These are phyloP conservation scores for Mycena alexandri DNA, from an alignment of 768 basidiomycete genomes.

Conservation along the genomic window DNA sequence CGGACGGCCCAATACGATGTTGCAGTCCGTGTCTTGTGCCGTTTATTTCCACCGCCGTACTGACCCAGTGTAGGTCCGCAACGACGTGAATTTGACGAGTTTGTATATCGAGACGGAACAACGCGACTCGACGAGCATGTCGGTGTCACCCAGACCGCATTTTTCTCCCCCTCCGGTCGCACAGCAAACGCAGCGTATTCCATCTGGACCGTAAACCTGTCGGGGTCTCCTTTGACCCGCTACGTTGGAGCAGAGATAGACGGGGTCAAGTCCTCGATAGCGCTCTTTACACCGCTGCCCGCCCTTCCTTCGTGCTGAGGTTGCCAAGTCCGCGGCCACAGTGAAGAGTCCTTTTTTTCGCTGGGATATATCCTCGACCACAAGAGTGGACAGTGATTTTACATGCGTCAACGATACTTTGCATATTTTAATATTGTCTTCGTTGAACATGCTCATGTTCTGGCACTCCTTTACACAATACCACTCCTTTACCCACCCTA, in stretches of 20 bases:
- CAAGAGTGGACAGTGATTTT: no score
- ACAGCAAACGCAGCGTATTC: background rate
- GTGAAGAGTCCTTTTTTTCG: no score
- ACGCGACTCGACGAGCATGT: slow-evolving; percentile 7
- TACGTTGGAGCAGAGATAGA: slow-evolving; percentile 23
- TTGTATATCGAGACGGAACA: slow-evolving; percentile 22
- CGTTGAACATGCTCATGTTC: no score
- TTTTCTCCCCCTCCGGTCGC: background rate
- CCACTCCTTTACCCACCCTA: no score
- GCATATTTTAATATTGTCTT: no score
- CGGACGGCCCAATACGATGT: slow-evolving; percentile 4
- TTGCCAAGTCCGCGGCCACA: no score
- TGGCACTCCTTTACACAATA: no score
- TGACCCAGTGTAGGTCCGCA: slow-evolving; percentile 22
- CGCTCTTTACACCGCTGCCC: slow-evolving; percentile 17
- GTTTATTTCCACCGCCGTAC: slow-evolving; percentile 10
- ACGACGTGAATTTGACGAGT: slow-evolving; percentile 13
- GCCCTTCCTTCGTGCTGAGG: slow-evolving; percentile 15
- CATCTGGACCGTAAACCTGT: slow-evolving; percentile 21
- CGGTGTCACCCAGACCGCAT: background rate
- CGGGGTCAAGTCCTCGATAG: slow-evolving; percentile 17
- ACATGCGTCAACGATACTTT: no score
- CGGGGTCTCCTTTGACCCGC: slow-evolving; percentile 15
- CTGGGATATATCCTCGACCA: no score
- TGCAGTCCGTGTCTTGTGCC: slow-evolving; percentile 1